A percentile compares a stretch with the other conserved stretches of the same genome.
phyloP scores from a whole-genome alignment of 108 stramenopile species.

The Cylindrotheca fusiformis region DNA sequence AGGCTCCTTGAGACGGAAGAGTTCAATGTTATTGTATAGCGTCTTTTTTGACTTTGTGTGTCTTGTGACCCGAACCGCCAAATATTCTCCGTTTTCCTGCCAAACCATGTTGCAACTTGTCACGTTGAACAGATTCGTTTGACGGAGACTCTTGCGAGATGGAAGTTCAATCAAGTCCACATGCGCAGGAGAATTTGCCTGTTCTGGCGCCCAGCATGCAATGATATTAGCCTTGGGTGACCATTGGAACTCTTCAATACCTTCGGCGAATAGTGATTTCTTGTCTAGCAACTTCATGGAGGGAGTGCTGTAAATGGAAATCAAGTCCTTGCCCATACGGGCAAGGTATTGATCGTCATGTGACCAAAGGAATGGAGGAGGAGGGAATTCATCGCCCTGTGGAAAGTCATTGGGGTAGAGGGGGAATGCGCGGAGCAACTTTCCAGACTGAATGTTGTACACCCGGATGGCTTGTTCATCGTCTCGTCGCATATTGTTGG shows the following conservation, averaged over 20 bases:
- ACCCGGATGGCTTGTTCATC: constrained; percentile 87
- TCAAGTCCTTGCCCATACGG: constrained; percentile 88
- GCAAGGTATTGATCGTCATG: constrained; percentile 93
- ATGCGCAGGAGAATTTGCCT: constrained; percentile 88
- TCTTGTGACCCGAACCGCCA: constrained; percentile 92
- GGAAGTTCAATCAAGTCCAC: constrained; percentile 93
- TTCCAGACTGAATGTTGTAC: constrained; percentile 85
- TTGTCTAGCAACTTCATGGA: constrained; percentile 89
- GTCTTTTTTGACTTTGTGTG: constrained; percentile 97
- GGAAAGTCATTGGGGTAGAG: constrained; percentile 57
- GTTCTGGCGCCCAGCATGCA: constrained; percentile 96
- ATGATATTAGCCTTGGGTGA: constrained; percentile 88
- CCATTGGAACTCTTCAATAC: constrained; percentile 94
- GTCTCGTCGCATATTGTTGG: constrained; percentile 73
- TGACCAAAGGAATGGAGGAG: constrained; percentile 93
- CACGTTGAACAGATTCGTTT: constrained; percentile 95
- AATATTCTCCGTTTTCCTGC: constrained; percentile 91
- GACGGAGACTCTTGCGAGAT: constrained; percentile 85
- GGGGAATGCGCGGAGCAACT: constrained; percentile 81
- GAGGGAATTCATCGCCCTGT: constrained; percentile 38
- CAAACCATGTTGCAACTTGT: constrained; percentile 91
- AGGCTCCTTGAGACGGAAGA: constrained; percentile 86
- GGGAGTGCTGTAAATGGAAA: constrained; percentile 91
- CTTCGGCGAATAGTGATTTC: constrained; percentile 86
- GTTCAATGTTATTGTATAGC: constrained; percentile 91